Evolutionary conservation across 2,329 filamentous ascomycete species (phyloP).

Genomic region (Graphilbum sp.): DNA sequence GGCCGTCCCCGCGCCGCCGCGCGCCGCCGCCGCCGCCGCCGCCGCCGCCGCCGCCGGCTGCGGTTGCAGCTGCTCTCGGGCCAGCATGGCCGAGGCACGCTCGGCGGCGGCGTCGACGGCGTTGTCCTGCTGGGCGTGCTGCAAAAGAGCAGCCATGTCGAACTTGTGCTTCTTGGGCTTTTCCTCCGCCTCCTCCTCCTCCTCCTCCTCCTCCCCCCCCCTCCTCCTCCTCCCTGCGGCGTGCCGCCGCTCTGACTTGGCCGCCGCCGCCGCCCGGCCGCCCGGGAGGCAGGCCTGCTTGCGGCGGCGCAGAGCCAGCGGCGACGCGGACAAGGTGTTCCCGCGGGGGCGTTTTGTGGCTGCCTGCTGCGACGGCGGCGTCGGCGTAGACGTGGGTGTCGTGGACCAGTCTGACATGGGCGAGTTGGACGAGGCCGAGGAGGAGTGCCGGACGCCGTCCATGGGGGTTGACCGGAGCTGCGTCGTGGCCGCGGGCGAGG

Average conservation of each 20-base stretch:
- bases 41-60: neutral
- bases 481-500: too few species aligned
- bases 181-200: too few species aligned
- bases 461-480: neutral
- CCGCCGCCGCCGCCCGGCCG: too few species aligned
- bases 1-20: neutral
- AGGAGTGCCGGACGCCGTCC: neutral
- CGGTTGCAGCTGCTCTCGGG: neutral
- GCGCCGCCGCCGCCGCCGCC: neutral
- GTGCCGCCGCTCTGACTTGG: too few species aligned
- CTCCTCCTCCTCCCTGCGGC: too few species aligned
- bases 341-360: slow-evolving; percentile 5
- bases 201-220: too few species aligned
- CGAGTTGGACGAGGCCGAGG: neutral
- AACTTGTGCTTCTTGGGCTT: slow-evolving; percentile 41
- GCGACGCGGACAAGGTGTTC: slow-evolving; percentile 16
- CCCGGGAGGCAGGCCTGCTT: slow-evolving; percentile 4
- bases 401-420: neutral
- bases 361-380: neutral
- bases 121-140: slow-evolving; percentile 40
- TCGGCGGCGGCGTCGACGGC: slow-evolving; percentile 39
- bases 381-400: neutral
- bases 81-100: slow-evolving; percentile 18
- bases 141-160: slow-evolving; percentile 44
- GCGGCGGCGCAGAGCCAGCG: slow-evolving; percentile 23